Base-by-base conservation (phyloP, 2,329 filamentous ascomycete species). In the Cladophialophora carrionii region DNA sequence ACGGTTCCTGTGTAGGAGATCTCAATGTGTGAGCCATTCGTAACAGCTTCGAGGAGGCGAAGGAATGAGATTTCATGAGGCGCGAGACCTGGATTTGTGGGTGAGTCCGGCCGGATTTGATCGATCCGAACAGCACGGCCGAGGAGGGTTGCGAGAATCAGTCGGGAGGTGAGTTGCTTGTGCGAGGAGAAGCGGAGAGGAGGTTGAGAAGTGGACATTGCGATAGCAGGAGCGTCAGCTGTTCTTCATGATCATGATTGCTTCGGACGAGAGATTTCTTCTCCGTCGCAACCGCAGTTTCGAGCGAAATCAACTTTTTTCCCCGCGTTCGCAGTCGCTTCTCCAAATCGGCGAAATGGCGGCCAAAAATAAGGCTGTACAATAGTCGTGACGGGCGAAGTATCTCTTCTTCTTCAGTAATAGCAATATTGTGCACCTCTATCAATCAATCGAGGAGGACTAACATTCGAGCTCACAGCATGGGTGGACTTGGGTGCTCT, bases 1-100 rank as follows among this genome's bases (percentile, higher is more conserved):
- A 92, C 93, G 0, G 95, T 98, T 75, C 95, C 95, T 1, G 92
- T 97, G 80, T 96, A 95, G 10, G 92, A 96, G 72, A 99, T 96
- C 74, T 97, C 93, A 80, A 98, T 92, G 62, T 90, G 88, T 64
- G 90, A 91, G 79, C 95, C 95, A 82, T 99, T 99, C 74, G 95
- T 99, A 73, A 99, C 85, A 71, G 91, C 86, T 78, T 98, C 95
- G 74, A 99, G 88, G 20, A 99, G 90, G 63, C 95, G 93, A 34
- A 99, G 85, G 78, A 99, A 94, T 54, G 95, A 98, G 73, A 98
- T 88, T 80, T 99, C 95, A 81, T 96, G 90, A 56, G 92, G 89
- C 61, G 91, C 89, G 61, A 99, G 90, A 73, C 95, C 95, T 0
- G 95, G 93, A 73, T 90, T 88, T 48, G 91, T 93, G 54, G 90